A percentile compares a stretch with the other conserved stretches of the same genome.
Evolutionary conservation across 2,329 filamentous ascomycete species (phyloP).

Genomic region (Colletotrichum trifolii): DNA sequence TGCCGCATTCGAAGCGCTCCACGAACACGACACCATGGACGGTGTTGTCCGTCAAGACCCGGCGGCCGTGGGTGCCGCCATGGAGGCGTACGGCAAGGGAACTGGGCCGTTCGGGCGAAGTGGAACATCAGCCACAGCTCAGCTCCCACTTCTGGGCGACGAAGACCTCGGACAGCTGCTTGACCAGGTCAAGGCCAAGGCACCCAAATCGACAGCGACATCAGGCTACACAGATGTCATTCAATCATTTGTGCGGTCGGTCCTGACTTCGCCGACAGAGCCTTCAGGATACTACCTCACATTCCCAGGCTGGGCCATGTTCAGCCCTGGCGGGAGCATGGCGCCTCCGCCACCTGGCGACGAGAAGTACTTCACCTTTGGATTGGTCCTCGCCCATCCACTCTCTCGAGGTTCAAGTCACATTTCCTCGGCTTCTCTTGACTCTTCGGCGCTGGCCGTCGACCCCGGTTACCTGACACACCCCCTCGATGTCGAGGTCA

Average conservation of each 20-base stretch:
- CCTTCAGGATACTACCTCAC: conserved; percentile 37
- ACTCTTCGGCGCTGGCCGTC: conserved; percentile 44
- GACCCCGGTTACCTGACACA: conserved; percentile 67
- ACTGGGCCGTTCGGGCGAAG: conserved; percentile 39
- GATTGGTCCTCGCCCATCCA: conserved; percentile 70
- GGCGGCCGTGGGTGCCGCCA: conserved; percentile 36
- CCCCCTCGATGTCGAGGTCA: conserved; percentile 67
- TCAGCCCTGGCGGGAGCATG: conserved; percentile 32
- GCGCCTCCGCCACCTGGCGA: conserved; percentile 33
- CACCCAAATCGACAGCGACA: conserved; percentile 22
- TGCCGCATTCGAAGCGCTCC: conserved; percentile 40
- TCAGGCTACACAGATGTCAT: conserved; percentile 24
- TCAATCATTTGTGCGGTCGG: conserved; percentile 32
- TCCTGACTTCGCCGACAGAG: conserved; percentile 31
- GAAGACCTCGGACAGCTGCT: conserved; percentile 46
- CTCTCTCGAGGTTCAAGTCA: conserved; percentile 70
- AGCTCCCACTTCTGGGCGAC: conserved; percentile 39
- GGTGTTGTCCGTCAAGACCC: conserved; percentile 38
- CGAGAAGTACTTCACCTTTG: conserved; percentile 63
- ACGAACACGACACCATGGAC: conserved; percentile 40
- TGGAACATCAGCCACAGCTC: conserved; percentile 37
- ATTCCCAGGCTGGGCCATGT: conserved; percentile 36
- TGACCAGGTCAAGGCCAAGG: conserved; percentile 8
- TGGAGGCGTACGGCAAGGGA: conserved; percentile 39
- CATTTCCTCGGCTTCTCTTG: conserved; percentile 55